Evolutionary conservation across 805 yeast genomes (phyloP).

Genomic region (Yarrowia deformans): DNA sequence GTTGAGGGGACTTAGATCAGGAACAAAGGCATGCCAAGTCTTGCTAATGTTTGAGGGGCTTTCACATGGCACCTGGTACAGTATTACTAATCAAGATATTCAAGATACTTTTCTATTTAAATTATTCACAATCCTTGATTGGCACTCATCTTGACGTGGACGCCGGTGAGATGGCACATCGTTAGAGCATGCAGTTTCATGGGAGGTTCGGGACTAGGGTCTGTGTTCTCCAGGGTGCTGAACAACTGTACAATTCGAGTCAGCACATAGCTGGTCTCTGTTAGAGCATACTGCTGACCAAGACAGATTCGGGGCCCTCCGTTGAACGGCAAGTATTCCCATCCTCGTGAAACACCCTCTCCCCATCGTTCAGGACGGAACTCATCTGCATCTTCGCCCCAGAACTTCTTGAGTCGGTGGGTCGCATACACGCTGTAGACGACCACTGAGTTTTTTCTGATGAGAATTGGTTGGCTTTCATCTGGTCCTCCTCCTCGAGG

Average conservation of each 20-base stretch:
- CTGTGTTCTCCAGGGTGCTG: conserved; percentile 1
- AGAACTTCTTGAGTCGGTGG: conserved; percentile 54
- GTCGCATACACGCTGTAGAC: conserved; percentile 54
- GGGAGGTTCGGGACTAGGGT: conserved; percentile 17
- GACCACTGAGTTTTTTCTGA: conserved; percentile 56
- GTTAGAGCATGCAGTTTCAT: conserved; percentile 16
- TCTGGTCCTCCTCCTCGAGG: conserved; percentile 62
- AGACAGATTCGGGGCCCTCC: conserved; percentile 65
- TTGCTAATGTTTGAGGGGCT: neutral
- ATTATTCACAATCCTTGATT: neutral
- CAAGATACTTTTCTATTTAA: neutral
- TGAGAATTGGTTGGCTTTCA: conserved; percentile 51
- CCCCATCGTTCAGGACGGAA: conserved; percentile 61
- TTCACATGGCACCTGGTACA: conserved; percentile 1
- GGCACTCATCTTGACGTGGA: neutral
- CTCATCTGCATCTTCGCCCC: conserved; percentile 56
- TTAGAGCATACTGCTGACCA: conserved; percentile 64
- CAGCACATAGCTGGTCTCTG: conserved; percentile 59
- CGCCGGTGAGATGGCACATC: conserved; percentile 24
- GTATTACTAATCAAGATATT: neutral
- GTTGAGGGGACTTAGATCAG: conserved; percentile 6
- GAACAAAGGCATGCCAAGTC: conserved; percentile 15
- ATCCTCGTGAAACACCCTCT: conserved; percentile 42
- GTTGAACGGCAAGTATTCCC: conserved; percentile 63
- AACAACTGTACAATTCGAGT: conserved; percentile 51